Base-by-base conservation (phyloP, 2,329 filamentous ascomycete genomes). In the Pseudogymnoascus pannorum region DNA sequence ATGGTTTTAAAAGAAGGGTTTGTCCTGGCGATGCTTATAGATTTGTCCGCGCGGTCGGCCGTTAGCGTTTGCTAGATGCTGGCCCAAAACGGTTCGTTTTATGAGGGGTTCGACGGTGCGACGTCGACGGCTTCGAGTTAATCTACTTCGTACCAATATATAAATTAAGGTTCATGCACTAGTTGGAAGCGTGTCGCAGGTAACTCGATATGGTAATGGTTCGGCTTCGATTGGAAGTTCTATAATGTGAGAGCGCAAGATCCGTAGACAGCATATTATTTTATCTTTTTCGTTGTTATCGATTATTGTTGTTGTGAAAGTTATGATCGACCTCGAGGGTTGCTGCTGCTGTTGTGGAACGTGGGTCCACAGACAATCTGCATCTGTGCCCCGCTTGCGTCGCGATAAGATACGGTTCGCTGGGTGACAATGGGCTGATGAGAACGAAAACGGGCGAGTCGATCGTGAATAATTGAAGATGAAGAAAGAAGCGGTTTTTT, bases 141-240 rank as follows among this genome's bases (percentile, higher is more conserved):
- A 44, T 44, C 20, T 44, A 44, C 40, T 24, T 44, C 20, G 40
- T 44, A 44, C 40, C 40, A 44, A 44, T 44, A 44, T 44, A 24
- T 44, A 44, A n/a, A 44, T 44, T 44, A 44, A 44, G 40, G 40
- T 44, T 44, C 40, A 24, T 44, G 40, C 40, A 24, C 40, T 44
- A 44, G 14, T 44, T 24, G 5, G 20, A 24, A 44, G 6, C 20
- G 40, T 24, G 40, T 44, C 40, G 40, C 40, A 44, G 12, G 40
- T 24, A 44, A 20, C 40, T 44, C 40, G 40, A 44, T 44, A 44
- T 44, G 20, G 40, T n/a, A 44, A 44, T 44, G 40, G 40, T 14
- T 44, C 3, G 40, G 11, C 5, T 44, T 44, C 20, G 20, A 44
- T 5, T 6, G 6, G 40, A 24, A 7, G 14, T 24, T 44, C 12